These are phyloP conservation scores for Wickerhamomyces chaumierensis DNA, from an alignment of 805 yeast species.

Conservation along the genomic window DNA sequence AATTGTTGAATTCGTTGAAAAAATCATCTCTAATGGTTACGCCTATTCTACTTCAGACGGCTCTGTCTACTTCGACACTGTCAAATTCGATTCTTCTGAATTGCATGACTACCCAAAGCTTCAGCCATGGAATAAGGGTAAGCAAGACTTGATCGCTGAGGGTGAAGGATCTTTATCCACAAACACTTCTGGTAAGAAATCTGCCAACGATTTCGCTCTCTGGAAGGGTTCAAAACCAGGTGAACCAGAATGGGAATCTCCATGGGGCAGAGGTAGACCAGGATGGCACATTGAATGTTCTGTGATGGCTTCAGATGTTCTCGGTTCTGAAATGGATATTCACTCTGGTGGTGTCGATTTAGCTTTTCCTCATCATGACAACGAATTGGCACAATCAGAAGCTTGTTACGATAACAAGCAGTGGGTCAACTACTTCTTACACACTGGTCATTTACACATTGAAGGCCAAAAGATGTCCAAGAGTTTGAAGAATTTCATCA, in stretches of 20 bases:
- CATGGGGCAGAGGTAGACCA: conserved; percentile 97
- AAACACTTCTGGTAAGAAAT: conserved; percentile 48
- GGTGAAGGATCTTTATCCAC: conserved; percentile 83
- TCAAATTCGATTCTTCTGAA: conserved; percentile 58
- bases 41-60: conserved; percentile 82
- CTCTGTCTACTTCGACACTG: conserved; percentile 92
- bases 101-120: conserved; percentile 85
- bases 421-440: conserved; percentile 96
- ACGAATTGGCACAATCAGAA: conserved; percentile 94
- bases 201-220: conserved; percentile 81
- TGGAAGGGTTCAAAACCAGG: conserved; percentile 98
- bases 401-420: conserved; percentile 82
- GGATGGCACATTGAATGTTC: conserved; percentile 99
- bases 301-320: conserved; percentile 90
- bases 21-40: conserved; percentile 68
- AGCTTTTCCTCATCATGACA: conserved; percentile 98
- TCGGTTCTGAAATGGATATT: conserved; percentile 79
- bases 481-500: conserved; percentile 87
- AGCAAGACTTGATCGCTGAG: conserved; percentile 73
- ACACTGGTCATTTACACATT: conserved; percentile 94
- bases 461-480: conserved; percentile 99
- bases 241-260: conserved; percentile 91
- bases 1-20: conserved; percentile 66
- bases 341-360: conserved; percentile 96
- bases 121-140: conserved; percentile 97